Evolutionary conservation across 225 moss, liverwort and hornwort genomes (phyloP), one percentile per base, ranked within the genome.

Genomic region (Marchantia polymorpha): DNA sequence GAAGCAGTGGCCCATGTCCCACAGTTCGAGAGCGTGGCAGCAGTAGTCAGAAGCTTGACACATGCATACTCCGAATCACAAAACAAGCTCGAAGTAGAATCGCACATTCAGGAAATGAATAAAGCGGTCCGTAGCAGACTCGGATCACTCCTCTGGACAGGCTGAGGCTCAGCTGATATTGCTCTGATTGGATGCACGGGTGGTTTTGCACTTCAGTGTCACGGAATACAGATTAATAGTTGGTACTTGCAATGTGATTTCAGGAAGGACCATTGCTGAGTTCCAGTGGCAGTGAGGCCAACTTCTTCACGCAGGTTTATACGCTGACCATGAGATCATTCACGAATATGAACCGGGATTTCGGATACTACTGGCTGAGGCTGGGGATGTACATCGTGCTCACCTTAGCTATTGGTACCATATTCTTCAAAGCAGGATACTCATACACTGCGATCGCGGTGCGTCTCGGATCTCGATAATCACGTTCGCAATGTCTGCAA

Each of bases 311-410:
- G 27, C 85, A 88, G 64, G 60, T 78, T 49, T 66, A 69, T 22
- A 53, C 81, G 46, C 85, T 88, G 31, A 88, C 87, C 10, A 70
- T 12, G 69, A 82, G 88, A 59, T 88, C 88, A 17, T 79, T 85
- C 31, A 39, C 74, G 20, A 88, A 88, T 64, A 88, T 88, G 88
- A 81, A n/a, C 14, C 72, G 88, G 51, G 88, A 88, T 58, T 59
- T 61, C 22, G 88, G 88, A 52, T 88, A 88, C 47, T 88, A 81
- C 74, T 88, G 88, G 88, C 59, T 85, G 58, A 75, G 88, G 58
- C 59, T 88, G 48, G 11, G 61, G 4, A 79, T 88, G 59, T 88
- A 85, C 78, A 72, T 78, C 2, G 71, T 79, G 69, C 25, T 88
- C 5, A 60, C 55, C 51, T 3, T 88, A 49, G 64, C 78, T 29